Percentiles rank a stretch among this genome's conserved stretches.
Conservation (phyloP, 352 stramenopile species). For the Globisporangium mamillatum region DNA sequence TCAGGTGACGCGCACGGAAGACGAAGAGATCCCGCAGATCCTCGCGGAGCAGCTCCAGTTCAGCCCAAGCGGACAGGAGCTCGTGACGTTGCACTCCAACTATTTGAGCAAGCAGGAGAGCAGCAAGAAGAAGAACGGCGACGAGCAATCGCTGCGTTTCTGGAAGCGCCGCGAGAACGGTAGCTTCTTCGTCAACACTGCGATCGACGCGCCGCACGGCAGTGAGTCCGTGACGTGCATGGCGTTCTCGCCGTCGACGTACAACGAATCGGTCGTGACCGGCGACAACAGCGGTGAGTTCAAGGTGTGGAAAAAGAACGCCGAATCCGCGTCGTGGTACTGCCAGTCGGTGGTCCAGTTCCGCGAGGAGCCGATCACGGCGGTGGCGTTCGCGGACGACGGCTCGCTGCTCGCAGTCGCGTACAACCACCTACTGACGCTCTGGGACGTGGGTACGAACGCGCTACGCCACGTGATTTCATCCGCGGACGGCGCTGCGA, state of each 20-base stretch:
- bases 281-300: constrained; percentile 70
- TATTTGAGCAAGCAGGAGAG: constrained; percentile 17
- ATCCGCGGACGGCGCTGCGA: constrained; percentile 51
- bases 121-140: constrained; percentile 20
- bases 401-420: constrained; percentile 83
- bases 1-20: constrained; percentile 76
- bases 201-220: constrained; percentile 78
- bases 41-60: constrained; percentile 54
- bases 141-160: constrained; percentile 70
- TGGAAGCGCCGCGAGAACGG: constrained; percentile 75
- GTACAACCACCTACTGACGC: constrained; percentile 75
- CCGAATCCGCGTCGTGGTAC: constrained; percentile 43
- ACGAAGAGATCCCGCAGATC: constrained; percentile 54
- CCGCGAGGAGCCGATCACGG: constrained; percentile 62
- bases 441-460: constrained; percentile 82
- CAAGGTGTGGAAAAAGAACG: constrained; percentile 74
- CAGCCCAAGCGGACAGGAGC: constrained; percentile 40
- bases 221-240: constrained; percentile 44
- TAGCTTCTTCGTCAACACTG: constrained; percentile 78
- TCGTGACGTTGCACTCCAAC: constrained; percentile 61
- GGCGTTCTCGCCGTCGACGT: constrained; percentile 43
- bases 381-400: constrained; percentile 67
- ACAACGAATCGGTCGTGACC: constrained; percentile 54
- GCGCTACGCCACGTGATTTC: constrained; percentile 71
- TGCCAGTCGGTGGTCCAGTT: constrained; percentile 82